Conservation (phyloP, 2,329 filamentous ascomycete genomes). For the Leptoxyphium fumago region DNA sequence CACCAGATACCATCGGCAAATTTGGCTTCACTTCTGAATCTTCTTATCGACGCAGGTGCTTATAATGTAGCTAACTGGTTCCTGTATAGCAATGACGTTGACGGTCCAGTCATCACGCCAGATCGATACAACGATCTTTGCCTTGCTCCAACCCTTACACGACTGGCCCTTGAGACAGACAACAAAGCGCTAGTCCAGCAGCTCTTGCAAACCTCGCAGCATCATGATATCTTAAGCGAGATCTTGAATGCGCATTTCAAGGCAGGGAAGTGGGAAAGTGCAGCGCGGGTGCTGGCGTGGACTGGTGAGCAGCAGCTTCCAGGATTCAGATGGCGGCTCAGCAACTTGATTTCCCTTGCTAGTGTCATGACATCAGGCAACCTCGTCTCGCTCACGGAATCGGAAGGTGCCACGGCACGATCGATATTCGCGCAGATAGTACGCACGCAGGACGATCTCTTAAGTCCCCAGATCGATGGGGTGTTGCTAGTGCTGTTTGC, state of each 20-base stretch:
- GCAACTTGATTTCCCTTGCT: not conserved
- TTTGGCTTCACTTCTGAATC: slow-evolving; percentile 36
- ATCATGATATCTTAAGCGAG: slow-evolving; percentile 17
- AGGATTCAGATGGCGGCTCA: not conserved
- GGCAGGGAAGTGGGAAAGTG: slow-evolving; percentile 26
- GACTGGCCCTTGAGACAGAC: slow-evolving; percentile 37
- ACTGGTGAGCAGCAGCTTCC: not conserved
- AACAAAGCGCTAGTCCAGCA: slow-evolving; percentile 23
- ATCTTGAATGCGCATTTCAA: slow-evolving; percentile 30
- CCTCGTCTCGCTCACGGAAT: not conserved
- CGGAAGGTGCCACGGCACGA: not conserved
- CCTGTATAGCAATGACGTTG: slow-evolving; percentile 35
- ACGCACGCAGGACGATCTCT: not conserved
- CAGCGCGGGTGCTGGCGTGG: slow-evolving; percentile 22
- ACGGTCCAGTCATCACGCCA: slow-evolving; percentile 37
- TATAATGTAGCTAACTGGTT: slow-evolving; percentile 40
- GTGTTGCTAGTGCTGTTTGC: not conserved
- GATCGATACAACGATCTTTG: slow-evolving; percentile 31
- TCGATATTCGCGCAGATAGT: not conserved
- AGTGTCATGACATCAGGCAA: not conserved
- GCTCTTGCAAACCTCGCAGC: slow-evolving; percentile 8
- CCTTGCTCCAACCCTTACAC: slow-evolving; percentile 38
- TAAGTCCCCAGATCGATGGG: not conserved
- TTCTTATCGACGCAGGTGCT: slow-evolving; percentile 31
- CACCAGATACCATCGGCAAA: slow-evolving; percentile 31